phyloP scores from a whole-genome alignment of 169 alveolate species.

The Cryptosporidium felis region DNA sequence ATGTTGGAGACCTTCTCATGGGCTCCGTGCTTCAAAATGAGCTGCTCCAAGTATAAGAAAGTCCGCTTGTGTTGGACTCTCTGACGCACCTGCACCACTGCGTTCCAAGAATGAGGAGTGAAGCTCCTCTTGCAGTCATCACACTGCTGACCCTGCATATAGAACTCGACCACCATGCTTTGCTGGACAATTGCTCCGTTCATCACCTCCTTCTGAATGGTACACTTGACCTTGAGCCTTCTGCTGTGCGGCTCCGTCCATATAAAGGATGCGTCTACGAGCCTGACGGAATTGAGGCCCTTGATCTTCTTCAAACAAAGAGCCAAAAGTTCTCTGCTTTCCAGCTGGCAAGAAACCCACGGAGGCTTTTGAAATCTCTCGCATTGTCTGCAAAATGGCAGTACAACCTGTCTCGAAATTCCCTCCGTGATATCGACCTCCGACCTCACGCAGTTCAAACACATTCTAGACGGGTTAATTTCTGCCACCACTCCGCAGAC shows the following conservation, averaged over 20 bases:
- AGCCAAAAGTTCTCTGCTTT: conserved; percentile 95
- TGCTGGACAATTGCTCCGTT: conserved; percentile 91
- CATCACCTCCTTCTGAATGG: conserved; percentile 94
- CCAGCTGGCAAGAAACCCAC: conserved; percentile 94
- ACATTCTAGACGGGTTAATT: conserved; percentile 89
- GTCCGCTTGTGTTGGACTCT: conserved; percentile 96
- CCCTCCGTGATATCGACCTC: conserved; percentile 91
- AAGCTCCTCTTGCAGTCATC: conserved; percentile 95
- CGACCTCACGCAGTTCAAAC: conserved; percentile 90
- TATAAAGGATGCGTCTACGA: conserved; percentile 94
- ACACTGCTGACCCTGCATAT: conserved; percentile 92
- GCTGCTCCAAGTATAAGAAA: conserved; percentile 94
- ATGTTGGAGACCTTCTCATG: conserved; percentile 91
- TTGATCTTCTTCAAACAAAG: conserved; percentile 94
- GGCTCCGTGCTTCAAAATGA: conserved; percentile 92
- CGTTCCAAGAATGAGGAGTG: conserved; percentile 99
- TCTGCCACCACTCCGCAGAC: conserved; percentile 89
- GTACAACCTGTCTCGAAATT: conserved; percentile 81
- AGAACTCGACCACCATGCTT: conserved; percentile 86
- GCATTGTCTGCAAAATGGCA: conserved; percentile 89
- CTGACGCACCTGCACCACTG: conserved; percentile 95
- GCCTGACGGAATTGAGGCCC: conserved; percentile 91
- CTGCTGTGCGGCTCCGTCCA: conserved; percentile 97
- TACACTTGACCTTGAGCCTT: conserved; percentile 93
- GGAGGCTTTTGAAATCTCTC: conserved; percentile 91